Conservation (phyloP, 306 rosid genomes). For the Cajanus cajan region DNA sequence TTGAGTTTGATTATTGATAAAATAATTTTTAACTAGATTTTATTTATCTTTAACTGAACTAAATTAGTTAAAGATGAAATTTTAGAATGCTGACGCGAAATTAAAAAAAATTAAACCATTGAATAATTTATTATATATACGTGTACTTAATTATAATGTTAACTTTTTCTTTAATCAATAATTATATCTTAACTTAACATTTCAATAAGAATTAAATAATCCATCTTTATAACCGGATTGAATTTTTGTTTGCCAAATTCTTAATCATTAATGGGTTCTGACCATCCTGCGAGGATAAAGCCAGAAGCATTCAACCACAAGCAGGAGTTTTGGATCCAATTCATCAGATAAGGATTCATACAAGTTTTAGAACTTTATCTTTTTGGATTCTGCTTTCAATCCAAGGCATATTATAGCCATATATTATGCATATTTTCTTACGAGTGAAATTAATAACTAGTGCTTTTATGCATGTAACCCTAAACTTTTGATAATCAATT, state of each 20-base stretch:
- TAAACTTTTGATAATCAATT: too few relatives aligned
- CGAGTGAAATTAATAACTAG: too few relatives aligned
- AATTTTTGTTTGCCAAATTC: neutral
- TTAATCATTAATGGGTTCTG: neutral
- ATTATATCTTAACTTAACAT: too few relatives aligned
- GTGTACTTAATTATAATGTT: neutral
- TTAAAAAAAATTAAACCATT: neutral
- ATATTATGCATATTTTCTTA: too few relatives aligned
- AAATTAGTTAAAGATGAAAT: too few relatives aligned
- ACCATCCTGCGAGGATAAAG: neutral
- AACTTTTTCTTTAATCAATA: neutral
- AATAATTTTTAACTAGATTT: too few relatives aligned
- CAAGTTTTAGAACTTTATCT: neutral
- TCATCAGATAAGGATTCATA: neutral
- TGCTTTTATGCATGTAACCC: too few relatives aligned
- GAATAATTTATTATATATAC: neutral
- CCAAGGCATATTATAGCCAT: neutral
- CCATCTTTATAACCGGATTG: neutral
- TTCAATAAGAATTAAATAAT: neutral
- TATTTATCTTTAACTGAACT: too few relatives aligned
- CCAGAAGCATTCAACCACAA: neutral
- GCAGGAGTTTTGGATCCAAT: neutral
- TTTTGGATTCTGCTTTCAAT: neutral
- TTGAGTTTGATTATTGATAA: too few relatives aligned
- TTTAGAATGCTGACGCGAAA: too few relatives aligned